Conservation (phyloP, 1,284 basidiomycete genomes). For the Ganoderma resinaceum region DNA sequence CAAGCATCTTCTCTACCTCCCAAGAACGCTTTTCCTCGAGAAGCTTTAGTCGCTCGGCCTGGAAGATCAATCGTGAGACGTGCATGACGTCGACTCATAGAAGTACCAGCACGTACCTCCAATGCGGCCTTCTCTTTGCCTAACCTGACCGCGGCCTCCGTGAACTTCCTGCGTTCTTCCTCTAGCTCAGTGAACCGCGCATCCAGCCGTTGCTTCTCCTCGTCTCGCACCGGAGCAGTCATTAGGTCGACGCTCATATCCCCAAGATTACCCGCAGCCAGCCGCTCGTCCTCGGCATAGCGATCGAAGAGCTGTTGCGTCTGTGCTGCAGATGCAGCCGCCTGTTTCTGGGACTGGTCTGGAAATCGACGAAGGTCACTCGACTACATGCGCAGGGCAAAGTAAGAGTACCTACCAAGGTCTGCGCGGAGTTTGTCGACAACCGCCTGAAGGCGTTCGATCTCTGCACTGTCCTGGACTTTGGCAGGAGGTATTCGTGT, state of each 20-base stretch:
- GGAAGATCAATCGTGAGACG: conserved; percentile 3
- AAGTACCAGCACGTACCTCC: conserved; percentile 56
- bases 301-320: conserved; percentile 59
- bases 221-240: conserved; percentile 56
- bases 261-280: conserved; percentile 20
- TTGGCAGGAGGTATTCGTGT: background rate
- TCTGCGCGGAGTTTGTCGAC: conserved; percentile 55
- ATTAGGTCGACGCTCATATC: conserved; percentile 60
- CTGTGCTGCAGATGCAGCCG: conserved; percentile 38
- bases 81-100: background rate
- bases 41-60: conserved; percentile 70
- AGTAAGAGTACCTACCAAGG: conserved; percentile 51
- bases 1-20: conserved; percentile 68
- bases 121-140: conserved; percentile 70
- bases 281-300: conserved; percentile 50
- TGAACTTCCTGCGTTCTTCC: conserved; percentile 70
- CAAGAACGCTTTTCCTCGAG: conserved; percentile 72
- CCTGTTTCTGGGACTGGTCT: conserved; percentile 61
- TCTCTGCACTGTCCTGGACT: conserved; percentile 24
- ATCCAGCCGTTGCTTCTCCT: conserved; percentile 59
- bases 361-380: background rate
- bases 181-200: conserved; percentile 65
- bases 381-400: background rate
- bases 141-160: conserved; percentile 66
- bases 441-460: conserved; percentile 34